Conservation (phyloP, 148 eudicot genomes). For the Diospyros kaki region DNA sequence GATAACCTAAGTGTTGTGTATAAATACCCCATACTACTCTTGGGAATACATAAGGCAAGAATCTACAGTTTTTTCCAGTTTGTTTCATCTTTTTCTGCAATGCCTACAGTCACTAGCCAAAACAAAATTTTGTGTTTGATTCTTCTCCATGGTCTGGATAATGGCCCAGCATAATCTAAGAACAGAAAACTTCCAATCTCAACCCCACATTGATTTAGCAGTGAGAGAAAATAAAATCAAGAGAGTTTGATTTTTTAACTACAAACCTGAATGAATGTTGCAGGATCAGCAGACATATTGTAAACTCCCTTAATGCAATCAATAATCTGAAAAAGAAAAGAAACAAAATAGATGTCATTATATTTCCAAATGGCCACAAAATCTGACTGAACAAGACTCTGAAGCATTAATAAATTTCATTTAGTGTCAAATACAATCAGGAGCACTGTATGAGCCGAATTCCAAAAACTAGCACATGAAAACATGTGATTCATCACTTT, state of each 20-base stretch:
- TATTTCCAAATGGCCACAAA: neutral
- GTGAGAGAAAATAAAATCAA: neutral
- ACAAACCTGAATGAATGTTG: conserved; percentile 49
- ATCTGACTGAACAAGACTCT: neutral
- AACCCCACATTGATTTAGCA: too few relatives aligned
- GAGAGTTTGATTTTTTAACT: neutral
- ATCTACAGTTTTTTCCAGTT: too few relatives aligned
- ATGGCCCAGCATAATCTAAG: neutral
- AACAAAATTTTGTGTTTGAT: too few relatives aligned
- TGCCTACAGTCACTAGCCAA: neutral
- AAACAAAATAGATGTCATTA: neutral
- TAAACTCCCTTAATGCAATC: conserved; percentile 41
- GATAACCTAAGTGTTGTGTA: too few relatives aligned
- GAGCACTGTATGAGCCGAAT: neutral
- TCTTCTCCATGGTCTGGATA: neutral
- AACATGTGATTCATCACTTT: neutral
- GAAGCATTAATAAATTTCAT: conserved; percentile 2
- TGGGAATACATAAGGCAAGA: too few relatives aligned
- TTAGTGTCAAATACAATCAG: neutral
- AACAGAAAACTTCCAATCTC: neutral
- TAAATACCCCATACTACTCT: too few relatives aligned
- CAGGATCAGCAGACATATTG: conserved; percentile 43
- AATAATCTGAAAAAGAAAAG: conserved; percentile 28
- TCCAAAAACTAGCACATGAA: neutral
- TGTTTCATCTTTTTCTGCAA: too few relatives aligned